Base-by-base conservation (phyloP, 139 green algal genomes). In the Micromonas pusilla region DNA sequence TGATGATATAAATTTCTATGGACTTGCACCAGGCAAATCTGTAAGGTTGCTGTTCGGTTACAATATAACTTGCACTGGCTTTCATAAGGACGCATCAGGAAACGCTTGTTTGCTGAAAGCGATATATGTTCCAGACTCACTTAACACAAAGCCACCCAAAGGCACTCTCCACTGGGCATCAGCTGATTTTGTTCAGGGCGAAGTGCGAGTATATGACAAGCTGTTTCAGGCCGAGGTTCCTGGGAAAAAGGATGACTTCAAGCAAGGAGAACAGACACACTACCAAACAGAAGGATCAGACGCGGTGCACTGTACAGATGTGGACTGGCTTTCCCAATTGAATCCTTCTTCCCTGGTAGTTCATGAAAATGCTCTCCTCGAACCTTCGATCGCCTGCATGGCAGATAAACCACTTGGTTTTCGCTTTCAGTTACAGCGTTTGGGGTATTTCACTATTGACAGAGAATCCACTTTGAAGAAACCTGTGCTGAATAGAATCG, bases 141-240 rank as follows among this genome's bases (percentile, higher is more conserved):
- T 38, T 39, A 38, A n/a, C 6, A 13, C 32, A 5, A 76, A 77
- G 26, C 57, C 54, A 5, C 66, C 70, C 62, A 85, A 93, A 88
- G 95, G 95, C 6, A 92, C 97, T 39, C 86, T 99, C 67, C 96
- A 97, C 85, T 99, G 95, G 95, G 92, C 98, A 30, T 88, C 81
- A 0, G 26, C 84, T 73, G 83, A 92, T 38, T 91, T 91, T 2
- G 77, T 87, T 28, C 70, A 66, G n/a, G 80, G 63, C 2, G 84
- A 86, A 75, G 70, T 83, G 26, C 88, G 94, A 13, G 82, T 99
- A 36, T 97, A 97, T 77, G 89, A 94, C 39, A 72, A 84, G 52
- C 84, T 99, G 32, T 99, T 99, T 45, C 19, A 19, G 23, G 78
- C 73, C 30, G 75, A 65, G 2, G 30, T 71, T 52, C 72, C 53